These are phyloP conservation scores for Chaetomiaceae sp. DNA, from an alignment of 2,329 filamentous ascomycete species.

Conservation along the genomic window DNA sequence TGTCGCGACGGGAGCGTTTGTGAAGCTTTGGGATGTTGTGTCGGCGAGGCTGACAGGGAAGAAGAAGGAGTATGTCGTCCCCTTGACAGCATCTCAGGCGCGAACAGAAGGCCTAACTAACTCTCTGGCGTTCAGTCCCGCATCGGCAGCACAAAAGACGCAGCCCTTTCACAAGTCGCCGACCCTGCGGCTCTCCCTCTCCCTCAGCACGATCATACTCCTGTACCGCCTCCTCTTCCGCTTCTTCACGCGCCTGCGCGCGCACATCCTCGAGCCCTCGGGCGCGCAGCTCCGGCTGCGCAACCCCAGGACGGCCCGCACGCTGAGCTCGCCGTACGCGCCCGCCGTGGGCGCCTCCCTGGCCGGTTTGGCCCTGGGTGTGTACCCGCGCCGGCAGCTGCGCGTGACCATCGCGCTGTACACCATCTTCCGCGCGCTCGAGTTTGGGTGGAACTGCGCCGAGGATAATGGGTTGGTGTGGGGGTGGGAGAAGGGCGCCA, in stretches of 20 bases:
- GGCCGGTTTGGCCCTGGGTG: slow-evolving; percentile 74
- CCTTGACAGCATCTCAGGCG: background rate
- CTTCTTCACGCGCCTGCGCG: slow-evolving; percentile 75
- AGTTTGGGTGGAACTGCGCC: slow-evolving; percentile 79
- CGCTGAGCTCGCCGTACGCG: slow-evolving; percentile 75
- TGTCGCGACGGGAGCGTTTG: slow-evolving; percentile 52
- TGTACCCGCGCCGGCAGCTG: slow-evolving; percentile 60
- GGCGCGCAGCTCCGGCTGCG: slow-evolving; percentile 74
- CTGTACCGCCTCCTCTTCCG: slow-evolving; percentile 85
- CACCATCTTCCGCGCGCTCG: slow-evolving; percentile 69
- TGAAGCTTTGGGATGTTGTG: slow-evolving; percentile 57
- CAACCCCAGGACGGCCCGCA: slow-evolving; percentile 68
- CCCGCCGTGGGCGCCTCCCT: slow-evolving; percentile 87
- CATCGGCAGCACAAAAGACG: slow-evolving; percentile 33
- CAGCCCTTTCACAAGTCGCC: slow-evolving; percentile 57
- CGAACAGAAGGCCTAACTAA: slow-evolving; percentile 1
- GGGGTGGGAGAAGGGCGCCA: slow-evolving; percentile 47
- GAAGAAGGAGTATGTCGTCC: slow-evolving; percentile 36
- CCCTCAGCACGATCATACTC: slow-evolving; percentile 77
- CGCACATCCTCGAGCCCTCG: slow-evolving; percentile 71
- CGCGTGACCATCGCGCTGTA: slow-evolving; percentile 80
- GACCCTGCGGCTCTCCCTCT: slow-evolving; percentile 71
- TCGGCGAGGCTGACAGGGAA: slow-evolving; percentile 41
- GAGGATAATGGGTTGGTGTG: slow-evolving; percentile 67
- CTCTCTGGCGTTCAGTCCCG: slow-evolving; percentile 13